These are phyloP conservation scores for Trichoderma semiorbis DNA, from an alignment of 2,329 filamentous ascomycete species.

Conservation along the genomic window DNA sequence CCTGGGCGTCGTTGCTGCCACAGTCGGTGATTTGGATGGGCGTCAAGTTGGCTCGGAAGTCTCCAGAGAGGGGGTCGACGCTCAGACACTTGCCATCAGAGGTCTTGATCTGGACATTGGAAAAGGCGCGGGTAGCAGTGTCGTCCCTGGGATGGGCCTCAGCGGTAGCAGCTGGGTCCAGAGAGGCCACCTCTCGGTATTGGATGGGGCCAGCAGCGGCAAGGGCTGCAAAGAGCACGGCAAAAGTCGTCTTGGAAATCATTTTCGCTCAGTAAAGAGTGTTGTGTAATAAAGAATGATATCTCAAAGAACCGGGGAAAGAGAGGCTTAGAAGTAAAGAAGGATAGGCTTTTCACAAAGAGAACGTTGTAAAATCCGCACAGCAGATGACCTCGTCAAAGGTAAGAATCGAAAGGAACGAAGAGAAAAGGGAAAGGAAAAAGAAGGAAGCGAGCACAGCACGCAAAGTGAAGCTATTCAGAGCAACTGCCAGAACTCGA, in stretches of 20 bases:
- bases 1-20: conserved; percentile 40
- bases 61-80: conserved; percentile 45
- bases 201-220: conserved; percentile 13
- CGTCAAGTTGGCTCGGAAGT: conserved; percentile 47
- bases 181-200: conserved; percentile 32
- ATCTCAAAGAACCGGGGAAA: not conserved
- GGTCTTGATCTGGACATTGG: conserved; percentile 43
- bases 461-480: conserved; percentile 20
- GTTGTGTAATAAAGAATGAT: not conserved
- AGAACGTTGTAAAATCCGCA: conserved; percentile 19
- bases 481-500: conserved; percentile 2
- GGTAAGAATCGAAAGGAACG: conserved; percentile 17
- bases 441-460: conserved; percentile 15
- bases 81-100: conserved; percentile 44
- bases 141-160: conserved; percentile 45
- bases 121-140: conserved; percentile 42
- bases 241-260: not conserved
- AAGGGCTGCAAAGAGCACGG: conserved; percentile 14
- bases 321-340: not conserved
- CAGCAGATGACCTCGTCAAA: conserved; percentile 23
- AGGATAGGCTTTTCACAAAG: conserved; percentile 1
- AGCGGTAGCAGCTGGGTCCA: conserved; percentile 42
- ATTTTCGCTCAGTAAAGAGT: not conserved
- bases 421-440: conserved; percentile 12
- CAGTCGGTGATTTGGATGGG: conserved; percentile 45